These are phyloP conservation scores for Flammula alnicola DNA, from an alignment of 1,284 basidiomycete genomes.

Conservation along the genomic window DNA sequence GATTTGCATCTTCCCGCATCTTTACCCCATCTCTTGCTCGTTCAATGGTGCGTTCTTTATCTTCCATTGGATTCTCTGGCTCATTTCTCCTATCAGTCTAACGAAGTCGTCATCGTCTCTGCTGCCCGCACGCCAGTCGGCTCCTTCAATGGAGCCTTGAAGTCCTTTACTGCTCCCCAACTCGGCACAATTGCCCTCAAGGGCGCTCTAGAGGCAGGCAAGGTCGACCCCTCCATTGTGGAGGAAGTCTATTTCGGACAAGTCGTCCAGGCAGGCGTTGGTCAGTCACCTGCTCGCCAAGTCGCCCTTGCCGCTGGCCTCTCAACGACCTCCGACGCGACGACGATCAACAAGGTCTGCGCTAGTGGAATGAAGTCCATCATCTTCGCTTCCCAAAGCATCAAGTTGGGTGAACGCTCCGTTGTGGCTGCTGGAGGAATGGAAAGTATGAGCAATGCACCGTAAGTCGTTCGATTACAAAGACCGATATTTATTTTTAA, in stretches of 20 bases:
- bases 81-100: slow-evolving; percentile 41
- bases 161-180: slow-evolving; percentile 88
- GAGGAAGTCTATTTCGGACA: slow-evolving; percentile 99
- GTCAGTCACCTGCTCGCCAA: slow-evolving; percentile 95
- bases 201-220: slow-evolving; percentile 82
- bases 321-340: slow-evolving; percentile 88
- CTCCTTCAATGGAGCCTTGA: slow-evolving; percentile 89
- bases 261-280: slow-evolving; percentile 94
- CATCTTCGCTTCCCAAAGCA: slow-evolving; percentile 91
- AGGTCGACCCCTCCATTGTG: slow-evolving; percentile 80
- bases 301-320: slow-evolving; percentile 90
- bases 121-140: slow-evolving; percentile 96
- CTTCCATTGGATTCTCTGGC: background rate
- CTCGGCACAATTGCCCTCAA: slow-evolving; percentile 91
- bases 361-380: slow-evolving; percentile 95
- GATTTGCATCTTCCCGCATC: slow-evolving; percentile 43
- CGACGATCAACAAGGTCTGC: slow-evolving; percentile 99
- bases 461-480: slow-evolving; percentile 53
- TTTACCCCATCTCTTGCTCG: slow-evolving; percentile 45
- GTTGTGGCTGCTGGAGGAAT: slow-evolving; percentile 95
- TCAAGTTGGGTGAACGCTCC: slow-evolving; percentile 84
- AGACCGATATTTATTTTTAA: slow-evolving; percentile 6
- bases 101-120: slow-evolving; percentile 94
- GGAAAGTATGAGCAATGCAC: slow-evolving; percentile 98
- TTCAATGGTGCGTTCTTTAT: slow-evolving; percentile 48